A percentile compares a stretch with the other conserved stretches of the same genome.
Evolutionary conservation across 2,329 filamentous ascomycete species (phyloP).

Genomic region (Endoconidiophora laricicola): DNA sequence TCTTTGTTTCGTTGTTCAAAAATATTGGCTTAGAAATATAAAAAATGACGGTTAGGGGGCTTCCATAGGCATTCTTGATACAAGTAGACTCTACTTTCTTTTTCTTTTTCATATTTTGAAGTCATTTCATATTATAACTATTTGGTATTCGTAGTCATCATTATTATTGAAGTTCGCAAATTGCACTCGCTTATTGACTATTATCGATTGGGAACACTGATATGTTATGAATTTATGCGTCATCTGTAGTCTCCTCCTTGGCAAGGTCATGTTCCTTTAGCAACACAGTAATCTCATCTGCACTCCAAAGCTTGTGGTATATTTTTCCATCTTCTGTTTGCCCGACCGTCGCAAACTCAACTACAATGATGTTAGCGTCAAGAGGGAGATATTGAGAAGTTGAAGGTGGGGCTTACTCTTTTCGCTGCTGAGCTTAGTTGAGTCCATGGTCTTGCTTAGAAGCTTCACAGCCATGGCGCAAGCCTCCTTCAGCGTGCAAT

Average conservation of each 20-base stretch:
- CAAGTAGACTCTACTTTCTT: no score
- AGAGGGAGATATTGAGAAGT: conserved; percentile 13
- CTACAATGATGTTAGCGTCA: conserved; percentile 29
- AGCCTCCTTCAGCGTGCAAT: conserved; percentile 88
- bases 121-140: no score
- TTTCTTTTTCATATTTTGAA: no score
- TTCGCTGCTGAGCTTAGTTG: conserved; percentile 94
- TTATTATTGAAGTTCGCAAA: conserved; percentile 9
- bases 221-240: conserved; percentile 28
- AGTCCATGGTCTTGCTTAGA: conserved; percentile 99
- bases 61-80: no score
- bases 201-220: no score
- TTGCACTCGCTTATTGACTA: no score
- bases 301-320: conserved; percentile 94
- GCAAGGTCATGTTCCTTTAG: conserved; percentile 91
- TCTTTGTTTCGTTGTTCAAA: no score
- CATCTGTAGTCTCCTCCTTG: conserved; percentile 62
- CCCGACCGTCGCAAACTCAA: conserved; percentile 96
- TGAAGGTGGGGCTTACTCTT: conserved; percentile 55
- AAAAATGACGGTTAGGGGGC: no score
- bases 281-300: conserved; percentile 86
- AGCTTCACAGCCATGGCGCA: conserved; percentile 98
- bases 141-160: conserved; percentile 3
- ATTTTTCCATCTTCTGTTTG: conserved; percentile 91
- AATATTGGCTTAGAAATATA: no score